phyloP scores from a whole-genome alignment of 352 stramenopile genomes.

The Lagenidium sp. region DNA sequence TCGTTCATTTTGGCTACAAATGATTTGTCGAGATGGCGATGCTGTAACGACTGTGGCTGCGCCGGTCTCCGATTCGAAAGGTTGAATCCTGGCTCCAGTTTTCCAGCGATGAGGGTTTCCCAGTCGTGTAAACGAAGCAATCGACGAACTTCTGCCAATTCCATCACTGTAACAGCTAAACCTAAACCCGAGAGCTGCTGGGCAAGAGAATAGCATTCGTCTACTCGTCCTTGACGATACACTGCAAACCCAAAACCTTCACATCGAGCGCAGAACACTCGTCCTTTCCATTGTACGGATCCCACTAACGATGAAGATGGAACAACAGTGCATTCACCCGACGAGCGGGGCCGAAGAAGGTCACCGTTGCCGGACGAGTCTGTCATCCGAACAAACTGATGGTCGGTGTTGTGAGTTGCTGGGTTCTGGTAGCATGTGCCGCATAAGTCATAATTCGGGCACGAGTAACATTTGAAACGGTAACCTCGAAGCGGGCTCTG shows the following conservation, averaged over 20 bases:
- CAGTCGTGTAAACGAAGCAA: slow-evolving; percentile 39
- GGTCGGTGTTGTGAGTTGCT: slow-evolving; percentile 41
- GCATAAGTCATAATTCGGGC: slow-evolving; percentile 72
- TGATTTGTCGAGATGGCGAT: slow-evolving; percentile 16
- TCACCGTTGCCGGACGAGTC: slow-evolving; percentile 39
- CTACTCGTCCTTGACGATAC: slow-evolving; percentile 23
- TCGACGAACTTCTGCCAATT: slow-evolving; percentile 18
- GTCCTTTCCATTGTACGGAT: slow-evolving; percentile 60
- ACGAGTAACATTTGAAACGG: slow-evolving; percentile 72
- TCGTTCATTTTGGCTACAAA: slow-evolving; percentile 22
- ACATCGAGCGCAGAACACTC: slow-evolving; percentile 31
- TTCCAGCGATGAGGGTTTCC: slow-evolving; percentile 26
- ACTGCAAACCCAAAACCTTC: slow-evolving; percentile 37
- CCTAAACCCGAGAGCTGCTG: slow-evolving; percentile 26
- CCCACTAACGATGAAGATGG: slow-evolving; percentile 44
- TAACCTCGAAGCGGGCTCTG: slow-evolving; percentile 55
- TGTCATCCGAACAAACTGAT: slow-evolving; percentile 54
- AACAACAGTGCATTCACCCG: slow-evolving; percentile 29
- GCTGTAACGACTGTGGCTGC: slow-evolving; percentile 19
- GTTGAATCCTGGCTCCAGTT: slow-evolving; percentile 39
- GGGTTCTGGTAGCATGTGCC: slow-evolving; percentile 50
- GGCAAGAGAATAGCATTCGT: slow-evolving; percentile 25
- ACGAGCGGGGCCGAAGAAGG: slow-evolving; percentile 46
- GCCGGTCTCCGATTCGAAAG: too few species aligned
- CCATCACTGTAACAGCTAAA: slow-evolving; percentile 36